These are phyloP conservation scores for Kuraishia cidri DNA, from an alignment of 805 yeast genomes.

Conservation along the genomic window DNA sequence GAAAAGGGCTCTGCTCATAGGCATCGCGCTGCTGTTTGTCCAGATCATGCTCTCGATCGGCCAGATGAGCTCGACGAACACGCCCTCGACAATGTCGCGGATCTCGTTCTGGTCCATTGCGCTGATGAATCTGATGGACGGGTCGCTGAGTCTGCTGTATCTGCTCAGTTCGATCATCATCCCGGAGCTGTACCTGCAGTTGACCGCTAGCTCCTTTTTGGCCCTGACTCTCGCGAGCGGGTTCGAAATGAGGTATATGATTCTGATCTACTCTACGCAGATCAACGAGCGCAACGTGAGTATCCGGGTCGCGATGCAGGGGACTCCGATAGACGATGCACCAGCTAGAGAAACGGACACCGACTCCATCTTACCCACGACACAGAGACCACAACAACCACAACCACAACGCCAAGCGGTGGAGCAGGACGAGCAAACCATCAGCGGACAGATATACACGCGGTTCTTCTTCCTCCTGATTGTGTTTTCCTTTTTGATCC, in stretches of 20 bases:
- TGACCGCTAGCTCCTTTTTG: constrained; percentile 61
- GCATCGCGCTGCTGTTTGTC: constrained; percentile 32
- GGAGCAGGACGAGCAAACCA: constrained; percentile 40
- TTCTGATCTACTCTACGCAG: constrained; percentile 60
- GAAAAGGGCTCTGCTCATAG: constrained; percentile 31
- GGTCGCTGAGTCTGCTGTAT: constrained; percentile 54
- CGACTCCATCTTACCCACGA: constrained; percentile 10
- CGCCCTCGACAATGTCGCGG: constrained; percentile 74
- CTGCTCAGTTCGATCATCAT: constrained; percentile 48
- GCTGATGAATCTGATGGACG: constrained; percentile 59
- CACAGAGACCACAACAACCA: constrained; percentile 11
- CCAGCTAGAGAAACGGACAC: constrained; percentile 3
- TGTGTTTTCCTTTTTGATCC: constrained; percentile 44
- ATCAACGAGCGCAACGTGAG: constrained; percentile 61
- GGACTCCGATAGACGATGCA: constrained; percentile 34
- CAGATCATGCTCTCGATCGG: constrained; percentile 52
- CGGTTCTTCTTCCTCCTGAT: constrained; percentile 46
- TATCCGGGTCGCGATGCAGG: constrained; percentile 58
- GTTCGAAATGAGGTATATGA: constrained; percentile 69
- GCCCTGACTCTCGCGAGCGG: constrained; percentile 62
- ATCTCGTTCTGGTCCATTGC: constrained; percentile 65
- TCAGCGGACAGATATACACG: constrained; percentile 49
- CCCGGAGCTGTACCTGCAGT: constrained; percentile 52
- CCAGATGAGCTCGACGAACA: constrained; percentile 64
- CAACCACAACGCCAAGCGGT: constrained; percentile 13